Evolutionary conservation across 192 early-diverging fungal genomes (phyloP).

Genomic region (Rhizophagus clarus): DNA sequence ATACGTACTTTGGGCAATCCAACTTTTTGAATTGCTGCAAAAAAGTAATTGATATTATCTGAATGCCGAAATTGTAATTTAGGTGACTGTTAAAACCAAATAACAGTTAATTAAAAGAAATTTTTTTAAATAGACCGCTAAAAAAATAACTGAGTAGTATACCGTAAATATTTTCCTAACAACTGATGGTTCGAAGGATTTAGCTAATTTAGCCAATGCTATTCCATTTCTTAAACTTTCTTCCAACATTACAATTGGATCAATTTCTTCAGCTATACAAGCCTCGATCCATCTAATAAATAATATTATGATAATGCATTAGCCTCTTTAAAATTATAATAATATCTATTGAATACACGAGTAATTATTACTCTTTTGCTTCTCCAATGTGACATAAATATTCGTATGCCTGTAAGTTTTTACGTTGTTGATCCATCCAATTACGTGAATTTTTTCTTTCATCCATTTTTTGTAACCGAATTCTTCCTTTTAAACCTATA

Average conservation of each 20-base stretch:
- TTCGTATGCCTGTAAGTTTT: constrained; percentile 94
- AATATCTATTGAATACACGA: neutral
- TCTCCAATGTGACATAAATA: constrained; percentile 99
- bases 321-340: neutral
- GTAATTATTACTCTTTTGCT: constrained; percentile 87
- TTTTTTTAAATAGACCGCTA: neutral
- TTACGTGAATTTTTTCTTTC: constrained; percentile 42
- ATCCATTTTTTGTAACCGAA: constrained; percentile 48
- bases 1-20: constrained; percentile 76
- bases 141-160: neutral
- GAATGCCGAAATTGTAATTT: constrained; percentile 93
- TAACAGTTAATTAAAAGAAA: neutral
- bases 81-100: constrained; percentile 51
- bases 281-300: constrained; percentile 91
- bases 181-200: constrained; percentile 76
- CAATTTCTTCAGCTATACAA: constrained; percentile 83
- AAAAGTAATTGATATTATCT: constrained; percentile 97
- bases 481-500: constrained; percentile 51
- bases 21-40: constrained; percentile 75
- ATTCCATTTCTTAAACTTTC: constrained; percentile 94
- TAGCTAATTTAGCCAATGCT: constrained; percentile 85
- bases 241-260: constrained; percentile 76
- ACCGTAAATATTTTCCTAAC: constrained; percentile 87
- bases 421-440: constrained; percentile 91
- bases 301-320: neutral